A percentile compares a stretch with the other conserved stretches of the same genome.
phyloP scores from a whole-genome alignment of 192 early-diverging fungal genomes.

The Mortierella antarctica region DNA sequence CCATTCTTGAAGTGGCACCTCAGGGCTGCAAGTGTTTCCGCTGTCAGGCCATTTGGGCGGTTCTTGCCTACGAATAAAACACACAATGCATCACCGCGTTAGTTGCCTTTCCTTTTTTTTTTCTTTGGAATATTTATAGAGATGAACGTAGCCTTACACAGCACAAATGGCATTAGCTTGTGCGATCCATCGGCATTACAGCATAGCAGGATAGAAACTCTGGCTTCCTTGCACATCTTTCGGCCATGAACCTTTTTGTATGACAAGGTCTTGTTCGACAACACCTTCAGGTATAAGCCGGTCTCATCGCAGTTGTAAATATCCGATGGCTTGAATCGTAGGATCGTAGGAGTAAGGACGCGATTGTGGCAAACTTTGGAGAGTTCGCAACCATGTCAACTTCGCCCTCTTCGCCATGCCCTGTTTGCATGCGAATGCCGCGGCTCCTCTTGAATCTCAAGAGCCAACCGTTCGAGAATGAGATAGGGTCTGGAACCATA shows the following conservation, averaged over 20 bases:
- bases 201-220: conserved; percentile 4
- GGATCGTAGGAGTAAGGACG: neutral
- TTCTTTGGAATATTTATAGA: neutral
- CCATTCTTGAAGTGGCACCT: neutral
- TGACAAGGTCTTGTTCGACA: conserved; percentile 1
- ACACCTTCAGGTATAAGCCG: neutral
- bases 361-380: no score
- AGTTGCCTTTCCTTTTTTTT: no score
- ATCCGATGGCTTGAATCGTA: neutral
- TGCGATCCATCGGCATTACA: neutral
- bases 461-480: no score
- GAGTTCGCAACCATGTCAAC: no score
- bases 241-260: neutral
- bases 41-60: neutral
- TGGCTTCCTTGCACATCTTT: neutral
- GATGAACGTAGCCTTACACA: neutral
- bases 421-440: no score
- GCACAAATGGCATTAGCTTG: neutral
- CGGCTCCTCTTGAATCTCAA: no score
- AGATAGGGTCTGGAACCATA: no score
- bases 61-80: neutral
- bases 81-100: neutral
- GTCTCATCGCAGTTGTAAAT: conserved; percentile 3
- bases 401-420: no score
- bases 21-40: neutral